Evolutionary conservation across 129 eudicot genomes (phyloP).

Genomic region (Flaveria linearis): DNA sequence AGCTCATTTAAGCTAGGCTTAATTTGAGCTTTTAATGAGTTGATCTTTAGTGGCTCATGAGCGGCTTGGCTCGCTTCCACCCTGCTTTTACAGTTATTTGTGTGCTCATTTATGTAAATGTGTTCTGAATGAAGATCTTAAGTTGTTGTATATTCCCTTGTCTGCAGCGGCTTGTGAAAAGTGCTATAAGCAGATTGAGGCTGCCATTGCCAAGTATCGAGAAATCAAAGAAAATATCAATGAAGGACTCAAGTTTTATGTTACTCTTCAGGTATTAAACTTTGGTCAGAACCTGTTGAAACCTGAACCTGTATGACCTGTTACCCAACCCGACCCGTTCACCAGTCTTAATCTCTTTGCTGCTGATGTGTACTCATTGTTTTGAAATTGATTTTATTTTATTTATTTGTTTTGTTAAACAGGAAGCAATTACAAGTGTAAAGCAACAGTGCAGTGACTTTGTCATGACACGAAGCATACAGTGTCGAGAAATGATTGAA

Average conservation of each 20-base stretch:
- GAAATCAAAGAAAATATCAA: slow-evolving; percentile 91
- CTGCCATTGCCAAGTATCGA: slow-evolving; percentile 83
- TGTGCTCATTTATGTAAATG: not conserved
- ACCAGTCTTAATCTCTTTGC: not conserved
- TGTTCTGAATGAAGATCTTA: not conserved
- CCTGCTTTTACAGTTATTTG: not conserved
- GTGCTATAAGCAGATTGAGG: slow-evolving; percentile 89
- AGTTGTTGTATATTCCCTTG: not conserved
- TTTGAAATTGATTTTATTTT: not conserved
- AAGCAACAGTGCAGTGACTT: slow-evolving; percentile 98
- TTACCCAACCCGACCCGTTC: not conserved
- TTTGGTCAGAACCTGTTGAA: not conserved
- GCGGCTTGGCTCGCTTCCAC: not conserved
- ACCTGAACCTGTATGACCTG: not conserved
- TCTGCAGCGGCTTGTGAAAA: slow-evolving; percentile 75
- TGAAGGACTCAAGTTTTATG: slow-evolving; percentile 97
- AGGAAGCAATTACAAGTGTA: slow-evolving; percentile 92
- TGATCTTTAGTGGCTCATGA: not conserved
- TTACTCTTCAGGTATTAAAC: slow-evolving; percentile 83
- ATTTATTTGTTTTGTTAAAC: slow-evolving; percentile 26
- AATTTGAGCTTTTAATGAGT: not conserved
- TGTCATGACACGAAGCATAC: slow-evolving; percentile 92
- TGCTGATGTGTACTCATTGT: not conserved
- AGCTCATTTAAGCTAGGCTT: not conserved
- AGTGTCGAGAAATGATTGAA: slow-evolving; percentile 95